A percentile compares a stretch with the other conserved stretches of the same genome.
Conservation (phyloP, 768 basidiomycete species). For the Boletus rubescentipes region DNA sequence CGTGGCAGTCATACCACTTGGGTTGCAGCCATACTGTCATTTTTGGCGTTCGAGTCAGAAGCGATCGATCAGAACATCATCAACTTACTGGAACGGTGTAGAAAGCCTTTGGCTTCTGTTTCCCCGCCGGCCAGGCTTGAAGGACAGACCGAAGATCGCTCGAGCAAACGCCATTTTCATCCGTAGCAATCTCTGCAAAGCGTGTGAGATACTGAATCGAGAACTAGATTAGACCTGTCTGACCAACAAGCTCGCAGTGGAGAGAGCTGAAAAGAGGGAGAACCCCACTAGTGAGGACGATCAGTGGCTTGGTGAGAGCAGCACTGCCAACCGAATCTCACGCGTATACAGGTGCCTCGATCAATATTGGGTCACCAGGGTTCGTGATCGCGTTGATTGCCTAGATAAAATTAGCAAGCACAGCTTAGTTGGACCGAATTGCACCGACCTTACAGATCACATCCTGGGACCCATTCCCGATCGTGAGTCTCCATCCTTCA, state of each 20-base stretch:
- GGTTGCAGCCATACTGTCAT: constrained; percentile 78
- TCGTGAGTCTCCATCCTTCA: constrained; percentile 72
- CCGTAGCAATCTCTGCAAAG: constrained; percentile 72
- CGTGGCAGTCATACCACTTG: constrained; percentile 77
- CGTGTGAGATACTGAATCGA: constrained; percentile 1
- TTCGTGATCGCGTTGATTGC: constrained; percentile 70
- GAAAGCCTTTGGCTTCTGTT: constrained; percentile 71
- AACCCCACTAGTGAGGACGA: constrained; percentile 48
- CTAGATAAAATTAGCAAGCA: constrained; percentile 38
- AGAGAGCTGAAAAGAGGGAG: constrained; percentile 61
- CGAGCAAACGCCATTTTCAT: constrained; percentile 67
- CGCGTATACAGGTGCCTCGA: constrained; percentile 84
- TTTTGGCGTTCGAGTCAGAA: neutral
- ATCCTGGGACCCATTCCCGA: constrained; percentile 89
- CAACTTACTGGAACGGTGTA: constrained; percentile 74
- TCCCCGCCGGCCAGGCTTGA: constrained; percentile 70
- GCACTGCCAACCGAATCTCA: constrained; percentile 33
- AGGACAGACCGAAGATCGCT: constrained; percentile 59
- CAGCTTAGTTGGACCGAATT: neutral
- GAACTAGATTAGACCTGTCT: constrained; percentile 7
- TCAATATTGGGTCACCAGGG: constrained; percentile 75
- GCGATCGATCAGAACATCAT: constrained; percentile 6
- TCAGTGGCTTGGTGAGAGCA: constrained; percentile 12
- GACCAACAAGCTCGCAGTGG: constrained; percentile 59
- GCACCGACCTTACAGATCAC: constrained; percentile 73